Percentiles rank a stretch among this genome's conserved stretches.
phyloP scores from a whole-genome alignment of 1,284 basidiomycete genomes.

The Apiotrichum gamsii region DNA sequence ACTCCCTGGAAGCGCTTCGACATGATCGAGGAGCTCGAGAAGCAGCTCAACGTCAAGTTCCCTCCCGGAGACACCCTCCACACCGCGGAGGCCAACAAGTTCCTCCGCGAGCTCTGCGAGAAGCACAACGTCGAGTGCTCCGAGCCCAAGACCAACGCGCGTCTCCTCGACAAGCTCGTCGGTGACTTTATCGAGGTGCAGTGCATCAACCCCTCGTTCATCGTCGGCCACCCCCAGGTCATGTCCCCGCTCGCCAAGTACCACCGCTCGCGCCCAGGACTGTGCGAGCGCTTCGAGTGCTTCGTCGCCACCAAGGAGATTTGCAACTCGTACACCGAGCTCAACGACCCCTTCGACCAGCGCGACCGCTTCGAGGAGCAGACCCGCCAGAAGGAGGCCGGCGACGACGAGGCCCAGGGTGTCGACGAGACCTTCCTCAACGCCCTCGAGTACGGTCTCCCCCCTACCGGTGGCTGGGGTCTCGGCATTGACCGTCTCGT shows the following conservation, averaged over 20 bases:
- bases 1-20: constrained; percentile 99
- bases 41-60: constrained; percentile 88
- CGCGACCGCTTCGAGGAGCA: constrained; percentile 94
- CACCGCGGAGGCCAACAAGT: constrained; percentile 81
- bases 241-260: constrained; percentile 99
- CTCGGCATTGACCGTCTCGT: constrained; percentile 88
- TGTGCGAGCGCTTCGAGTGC: constrained; percentile 97
- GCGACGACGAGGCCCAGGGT: constrained; percentile 96
- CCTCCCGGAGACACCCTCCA: constrained; percentile 87
- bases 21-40: constrained; percentile 95
- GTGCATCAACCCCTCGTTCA: constrained; percentile 94
- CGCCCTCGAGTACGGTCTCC: constrained; percentile 92
- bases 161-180: constrained; percentile 96
- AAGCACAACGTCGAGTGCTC: constrained; percentile 98
- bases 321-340: constrained; percentile 96
- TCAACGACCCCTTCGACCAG: constrained; percentile 98
- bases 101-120: constrained; percentile 73
- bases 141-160: constrained; percentile 91
- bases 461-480: constrained; percentile 96
- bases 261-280: constrained; percentile 83
- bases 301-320: constrained; percentile 99
- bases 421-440: constrained; percentile 92
- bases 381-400: constrained; percentile 86
- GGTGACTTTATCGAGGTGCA: constrained; percentile 96
- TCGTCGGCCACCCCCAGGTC: constrained; percentile 97